Base-by-base conservation (phyloP, 352 stramenopile species). In the Phytophthora pistaciae region DNA sequence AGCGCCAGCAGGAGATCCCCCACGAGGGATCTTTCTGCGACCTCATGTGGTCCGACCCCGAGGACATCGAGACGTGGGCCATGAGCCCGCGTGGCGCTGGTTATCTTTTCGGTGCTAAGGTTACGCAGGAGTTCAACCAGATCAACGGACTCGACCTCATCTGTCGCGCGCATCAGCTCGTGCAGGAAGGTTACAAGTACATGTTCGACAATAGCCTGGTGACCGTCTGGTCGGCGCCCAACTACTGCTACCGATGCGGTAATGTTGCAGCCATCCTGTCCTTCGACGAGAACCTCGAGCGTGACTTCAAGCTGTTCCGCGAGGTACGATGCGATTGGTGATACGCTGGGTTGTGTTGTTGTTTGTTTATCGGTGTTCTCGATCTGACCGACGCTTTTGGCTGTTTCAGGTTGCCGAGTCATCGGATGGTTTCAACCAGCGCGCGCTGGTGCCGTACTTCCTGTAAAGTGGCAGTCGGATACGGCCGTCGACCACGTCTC, bases 41-140 rank as follows among this genome's bases (percentile, higher is more conserved):
- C 85, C 90, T 99, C 72, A 98, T 99, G 78, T 99, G 98, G 98
- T 98, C 95, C 20, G 98, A 99, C 76, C 98, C 98, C 0, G 96
- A 98, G 74, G 95, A 99, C 60, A 98, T 95, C 70, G 91, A 96
- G 66, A 92, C 85, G 62, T 96, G 91, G 91, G 90, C 88, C 14
- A 94, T 97, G 81, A 96, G 87, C 68, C 91, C 91, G n/a, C 88
- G 91, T 55, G 91, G 91, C 11, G 91, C 91, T 10, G 91, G 91
- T 33, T 97, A 95, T 60, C 77, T 97, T 20, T 97, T 97, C 62
- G 91, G 91, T 38, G 81, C 78, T 27, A 94, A 96, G 71, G 91
- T 96, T 40, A 95, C 90, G 36, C 78, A 90, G 57, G 88, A 96
- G 78, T 97, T 97, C 68, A 97, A 96, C 77, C 91, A 97, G 75